Base-by-base conservation (phyloP, 139 green algal species). In the Tetratostichococcus sp. region DNA sequence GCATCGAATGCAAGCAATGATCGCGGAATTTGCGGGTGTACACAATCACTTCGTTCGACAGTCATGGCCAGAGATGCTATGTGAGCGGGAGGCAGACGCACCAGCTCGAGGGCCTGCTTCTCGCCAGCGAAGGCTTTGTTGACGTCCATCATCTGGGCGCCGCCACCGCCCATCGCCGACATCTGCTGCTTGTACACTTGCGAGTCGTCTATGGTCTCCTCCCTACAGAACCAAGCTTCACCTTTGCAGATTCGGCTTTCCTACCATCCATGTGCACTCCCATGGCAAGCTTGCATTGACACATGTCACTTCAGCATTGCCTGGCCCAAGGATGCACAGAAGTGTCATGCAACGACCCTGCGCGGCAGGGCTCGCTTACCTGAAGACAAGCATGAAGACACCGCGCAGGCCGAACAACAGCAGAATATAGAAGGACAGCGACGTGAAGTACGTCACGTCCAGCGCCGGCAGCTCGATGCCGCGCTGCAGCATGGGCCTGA, bases 401-500 rank as follows among this genome's bases (percentile, higher is more conserved):
- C 93, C 93, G 0, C 91, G 79, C 42, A 90, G 80, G 23, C 79
- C 91, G 82, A 97, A 97, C 39, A 97, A 85, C 75, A 96, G 83
- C 43, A 97, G 84, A 71, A 97, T 92, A 86, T 97, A 97, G 83
- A 91, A 97, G 26, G 91, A 96, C 23, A 97, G 84, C 39, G 76
- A 87, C 31, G 93, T 96, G 86, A 97, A 93, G 86, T 97, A 97
- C 42, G 85, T 90, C 26, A 95, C 89, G 71, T 97, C 92, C 68
- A 97, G 83, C 32, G 83, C 87, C 6, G 85, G 77, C 31, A 97
- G 80, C 81, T 97, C 93, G 57, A 97, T 92, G 42, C 93, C 93
- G 30, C 91, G 82, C 88, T 97, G 89, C 21, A 96, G 86, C 93
- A 97, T 97, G 67, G 88, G 80, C 72, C 90, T 84, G 81, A 97